A percentile compares a stretch with the other conserved stretches of the same genome.
Conservation (phyloP, 2,329 filamentous ascomycete species). For the Nemania diffusa region DNA sequence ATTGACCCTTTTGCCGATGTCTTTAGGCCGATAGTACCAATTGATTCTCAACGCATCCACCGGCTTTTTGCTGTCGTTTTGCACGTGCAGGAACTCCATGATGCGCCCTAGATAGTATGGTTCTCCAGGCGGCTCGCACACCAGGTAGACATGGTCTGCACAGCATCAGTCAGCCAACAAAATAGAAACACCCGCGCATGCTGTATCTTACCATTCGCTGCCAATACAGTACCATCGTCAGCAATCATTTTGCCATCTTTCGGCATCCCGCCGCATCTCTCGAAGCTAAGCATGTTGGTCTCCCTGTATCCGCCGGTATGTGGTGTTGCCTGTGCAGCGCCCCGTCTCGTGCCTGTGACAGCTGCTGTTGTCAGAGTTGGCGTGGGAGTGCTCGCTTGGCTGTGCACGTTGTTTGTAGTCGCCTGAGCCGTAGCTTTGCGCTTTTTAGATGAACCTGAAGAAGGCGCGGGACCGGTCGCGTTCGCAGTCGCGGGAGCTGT, state of each 20-base stretch:
- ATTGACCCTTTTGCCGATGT: slow-evolving; percentile 90
- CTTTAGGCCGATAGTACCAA: slow-evolving; percentile 97
- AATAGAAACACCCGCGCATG: slow-evolving; percentile 30
- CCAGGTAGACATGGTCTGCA: slow-evolving; percentile 85
- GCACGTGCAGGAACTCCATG: slow-evolving; percentile 93
- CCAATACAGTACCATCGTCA: slow-evolving; percentile 87
- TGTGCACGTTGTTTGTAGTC: slow-evolving; percentile 46
- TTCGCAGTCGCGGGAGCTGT: slow-evolving; percentile 42
- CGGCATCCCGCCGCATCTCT: slow-evolving; percentile 73
- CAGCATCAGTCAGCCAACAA: slow-evolving; percentile 49
- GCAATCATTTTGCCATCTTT: slow-evolving; percentile 83
- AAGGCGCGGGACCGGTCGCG: slow-evolving; percentile 36
- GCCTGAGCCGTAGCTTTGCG: slow-evolving; percentile 75
- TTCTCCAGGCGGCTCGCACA: slow-evolving; percentile 96
- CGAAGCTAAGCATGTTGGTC: slow-evolving; percentile 91
- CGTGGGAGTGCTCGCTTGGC: slow-evolving; percentile 44
- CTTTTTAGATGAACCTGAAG: slow-evolving; percentile 72
- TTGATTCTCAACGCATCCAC: slow-evolving; percentile 93
- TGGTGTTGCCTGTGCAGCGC: slow-evolving; percentile 37
- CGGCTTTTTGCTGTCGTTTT: slow-evolving; percentile 76
- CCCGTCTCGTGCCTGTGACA: slow-evolving; percentile 45
- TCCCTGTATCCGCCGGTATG: slow-evolving; percentile 60
- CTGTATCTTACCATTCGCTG: slow-evolving; percentile 81
- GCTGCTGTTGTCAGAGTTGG: slow-evolving; percentile 41
- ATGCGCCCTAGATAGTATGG: slow-evolving; percentile 97